Evolutionary conservation across 1,284 basidiomycete genomes (phyloP), one percentile per base, ranked within the genome.

Genomic region (Fomitopsis schrenkii): DNA sequence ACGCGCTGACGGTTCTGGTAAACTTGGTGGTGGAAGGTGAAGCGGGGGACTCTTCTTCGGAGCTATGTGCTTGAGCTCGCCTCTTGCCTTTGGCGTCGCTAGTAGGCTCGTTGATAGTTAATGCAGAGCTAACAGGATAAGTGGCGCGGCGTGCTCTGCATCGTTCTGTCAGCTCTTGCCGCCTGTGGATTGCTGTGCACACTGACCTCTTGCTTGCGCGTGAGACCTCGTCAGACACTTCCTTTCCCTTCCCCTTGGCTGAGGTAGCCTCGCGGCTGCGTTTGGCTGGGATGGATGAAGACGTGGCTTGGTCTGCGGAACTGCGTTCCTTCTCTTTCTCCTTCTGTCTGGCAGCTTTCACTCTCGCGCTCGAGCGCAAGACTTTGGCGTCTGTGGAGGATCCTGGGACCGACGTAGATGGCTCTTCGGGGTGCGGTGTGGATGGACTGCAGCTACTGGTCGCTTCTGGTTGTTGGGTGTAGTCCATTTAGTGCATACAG

Each of bases 401-500:
- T 64, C 63, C 66, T 65, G 72, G 59, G 61, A 67, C 65, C 50
- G 71, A 63, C 19, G 68, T 64, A 53, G 72, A 69, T 68, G 70
- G 64, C 62, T 68, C 68, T 70, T 67, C 68, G 66, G 66, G 60
- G 60, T 72, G 70, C 64, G 66, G 60, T 63, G 60, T 64, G 65
- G 62, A 66, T 76, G 79, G 74, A 76, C 80, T 85, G 75, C 83
- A 81, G 81, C 77, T 72, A 70, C 77, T 84, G 75, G 83, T 84
- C 82, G 83, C 85, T 83, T 85, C 84, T 81, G 80, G 80, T 73
- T 81, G 79, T 80, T 88, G 78, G 74, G 77, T 79, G 85, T 88
- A 84, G 86, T 91, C 88, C 88, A 91, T 91, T 90, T 90, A 90
- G 87, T 84, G 79, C 79, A 83, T 86, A 81, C 86, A 77, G 83